Percentiles rank a stretch among this genome's conserved stretches.
phyloP scores from a whole-genome alignment of 1,284 basidiomycete species.

The Fistulinella cinereoalba region DNA sequence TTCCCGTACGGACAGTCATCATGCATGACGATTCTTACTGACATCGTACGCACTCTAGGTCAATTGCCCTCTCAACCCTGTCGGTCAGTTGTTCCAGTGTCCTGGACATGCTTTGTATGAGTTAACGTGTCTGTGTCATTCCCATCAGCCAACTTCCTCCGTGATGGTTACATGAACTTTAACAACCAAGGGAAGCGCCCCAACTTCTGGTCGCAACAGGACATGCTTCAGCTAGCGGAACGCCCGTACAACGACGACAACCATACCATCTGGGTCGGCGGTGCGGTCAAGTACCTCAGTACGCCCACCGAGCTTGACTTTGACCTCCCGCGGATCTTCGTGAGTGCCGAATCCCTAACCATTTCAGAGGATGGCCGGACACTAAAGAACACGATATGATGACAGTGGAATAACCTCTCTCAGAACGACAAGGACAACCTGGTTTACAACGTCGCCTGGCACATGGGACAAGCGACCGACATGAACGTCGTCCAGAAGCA shows the following conservation, averaged over 20 bases:
- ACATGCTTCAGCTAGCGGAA: constrained; percentile 11
- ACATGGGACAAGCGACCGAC: constrained; percentile 15
- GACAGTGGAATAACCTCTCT: constrained; percentile 22
- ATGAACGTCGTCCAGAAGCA: constrained; percentile 13
- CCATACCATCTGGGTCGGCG: constrained; percentile 25
- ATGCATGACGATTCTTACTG: not conserved
- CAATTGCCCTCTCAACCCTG: constrained; percentile 20
- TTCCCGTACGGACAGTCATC: constrained; percentile 10
- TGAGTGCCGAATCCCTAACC: constrained; percentile 2
- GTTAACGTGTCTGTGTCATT: not conserved
- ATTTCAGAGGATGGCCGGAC: not conserved
- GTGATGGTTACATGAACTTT: constrained; percentile 20
- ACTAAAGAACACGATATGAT: not conserved
- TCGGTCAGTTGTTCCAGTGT: constrained; percentile 8
- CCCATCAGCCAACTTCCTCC: constrained; percentile 18
- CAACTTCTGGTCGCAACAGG: constrained; percentile 25
- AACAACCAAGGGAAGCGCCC: constrained; percentile 22
- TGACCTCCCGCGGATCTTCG: constrained; percentile 25
- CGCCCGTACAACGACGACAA: constrained; percentile 25
- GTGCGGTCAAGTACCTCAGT: constrained; percentile 23
- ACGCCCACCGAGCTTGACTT: constrained; percentile 21
- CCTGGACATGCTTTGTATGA: not conserved
- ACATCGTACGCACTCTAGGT: constrained; percentile 5
- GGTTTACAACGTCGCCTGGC: constrained; percentile 16
- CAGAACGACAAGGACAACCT: constrained; percentile 18